Percentiles rank a stretch among this genome's conserved stretches.
phyloP scores from a whole-genome alignment of 108 stramenopile genomes.

The Skeletonema marinoi region DNA sequence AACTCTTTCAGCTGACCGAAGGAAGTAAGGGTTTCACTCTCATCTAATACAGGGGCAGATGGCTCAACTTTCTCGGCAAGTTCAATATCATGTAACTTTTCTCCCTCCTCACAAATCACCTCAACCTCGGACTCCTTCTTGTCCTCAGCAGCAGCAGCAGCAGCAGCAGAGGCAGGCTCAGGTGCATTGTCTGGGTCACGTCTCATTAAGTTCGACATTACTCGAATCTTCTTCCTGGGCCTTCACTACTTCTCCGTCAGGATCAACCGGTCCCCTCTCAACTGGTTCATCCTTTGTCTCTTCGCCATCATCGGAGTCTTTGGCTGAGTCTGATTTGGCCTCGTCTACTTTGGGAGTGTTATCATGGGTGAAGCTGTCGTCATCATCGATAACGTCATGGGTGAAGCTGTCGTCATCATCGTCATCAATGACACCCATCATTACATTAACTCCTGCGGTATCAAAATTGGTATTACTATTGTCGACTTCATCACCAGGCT shows the following conservation, averaged over 20 bases:
- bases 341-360: neutral
- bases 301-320: neutral
- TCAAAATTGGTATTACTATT: neutral
- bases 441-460: neutral
- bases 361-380: constrained; percentile 7
- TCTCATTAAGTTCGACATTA: neutral
- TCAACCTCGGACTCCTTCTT: neutral
- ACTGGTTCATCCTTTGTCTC: neutral
- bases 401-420: constrained; percentile 26
- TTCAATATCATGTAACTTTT: neutral
- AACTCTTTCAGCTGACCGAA: neutral
- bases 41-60: neutral
- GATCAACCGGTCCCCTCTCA: neutral
- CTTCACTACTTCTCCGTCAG: neutral
- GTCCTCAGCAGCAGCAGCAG: neutral
- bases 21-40: neutral
- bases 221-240: neutral
- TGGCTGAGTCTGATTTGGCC: neutral
- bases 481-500: neutral
- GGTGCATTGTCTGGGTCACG: neutral
- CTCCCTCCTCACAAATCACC: neutral
- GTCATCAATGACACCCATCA: constrained; percentile 33
- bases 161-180: no score
- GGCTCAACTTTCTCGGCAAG: neutral
- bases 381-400: neutral